A percentile compares a stretch with the other conserved stretches of the same genome.
Conservation (phyloP, 2,329 filamentous ascomycete genomes). For the Apiospora koreana region DNA sequence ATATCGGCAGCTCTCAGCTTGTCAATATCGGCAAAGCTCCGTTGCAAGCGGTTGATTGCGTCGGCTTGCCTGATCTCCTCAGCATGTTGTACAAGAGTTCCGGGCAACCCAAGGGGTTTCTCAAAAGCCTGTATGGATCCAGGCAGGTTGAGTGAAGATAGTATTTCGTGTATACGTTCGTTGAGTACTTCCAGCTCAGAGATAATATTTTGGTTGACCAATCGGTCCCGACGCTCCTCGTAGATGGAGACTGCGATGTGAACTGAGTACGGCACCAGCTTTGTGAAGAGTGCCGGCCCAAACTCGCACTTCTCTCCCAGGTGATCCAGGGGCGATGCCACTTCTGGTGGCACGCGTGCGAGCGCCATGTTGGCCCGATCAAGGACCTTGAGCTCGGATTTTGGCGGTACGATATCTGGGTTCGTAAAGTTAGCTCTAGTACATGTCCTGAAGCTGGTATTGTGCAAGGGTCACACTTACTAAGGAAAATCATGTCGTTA, state of each 20-base stretch:
- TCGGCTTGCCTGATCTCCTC: slow-evolving; percentile 93
- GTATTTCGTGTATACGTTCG: slow-evolving; percentile 73
- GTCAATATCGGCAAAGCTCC: slow-evolving; percentile 84
- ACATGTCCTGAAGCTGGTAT: background rate
- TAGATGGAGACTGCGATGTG: slow-evolving; percentile 96
- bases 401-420: slow-evolving; percentile 75
- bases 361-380: slow-evolving; percentile 89
- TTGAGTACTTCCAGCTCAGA: slow-evolving; percentile 82
- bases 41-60: slow-evolving; percentile 73
- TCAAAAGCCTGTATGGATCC: slow-evolving; percentile 93
- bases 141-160: slow-evolving; percentile 83
- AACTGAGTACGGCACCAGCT: slow-evolving; percentile 92
- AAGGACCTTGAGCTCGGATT: slow-evolving; percentile 81
- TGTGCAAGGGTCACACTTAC: slow-evolving; percentile 43
- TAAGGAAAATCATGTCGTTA: slow-evolving; percentile 92
- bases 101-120: slow-evolving; percentile 88
- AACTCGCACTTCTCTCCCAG: slow-evolving; percentile 80
- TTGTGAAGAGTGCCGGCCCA: slow-evolving; percentile 82
- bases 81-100: slow-evolving; percentile 82
- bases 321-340: slow-evolving; percentile 77
- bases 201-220: slow-evolving; percentile 86
- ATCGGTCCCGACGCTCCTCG: slow-evolving; percentile 84
- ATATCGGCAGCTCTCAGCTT: slow-evolving; percentile 83
- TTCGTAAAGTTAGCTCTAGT: slow-evolving; percentile 31
- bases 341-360: slow-evolving; percentile 75